These are phyloP conservation scores for Danielia reshetovae DNA, from an alignment of 805 yeast species.

Conservation along the genomic window DNA sequence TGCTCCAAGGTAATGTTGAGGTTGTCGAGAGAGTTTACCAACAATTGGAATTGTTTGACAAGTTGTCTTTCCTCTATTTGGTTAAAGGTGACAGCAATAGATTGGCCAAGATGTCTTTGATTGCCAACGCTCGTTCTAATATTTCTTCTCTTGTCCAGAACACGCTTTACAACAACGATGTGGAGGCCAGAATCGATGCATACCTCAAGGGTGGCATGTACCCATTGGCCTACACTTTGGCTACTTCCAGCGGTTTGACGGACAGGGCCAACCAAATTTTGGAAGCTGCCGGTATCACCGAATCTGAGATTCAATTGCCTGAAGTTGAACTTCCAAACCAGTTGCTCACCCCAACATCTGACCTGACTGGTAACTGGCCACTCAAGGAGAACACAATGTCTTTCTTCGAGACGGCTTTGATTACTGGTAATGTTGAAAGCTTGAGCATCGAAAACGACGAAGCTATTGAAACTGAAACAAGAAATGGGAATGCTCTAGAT, in stretches of 20 bases:
- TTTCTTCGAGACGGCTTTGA: constrained; percentile 78
- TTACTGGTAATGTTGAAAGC: constrained; percentile 68
- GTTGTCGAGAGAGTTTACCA: constrained; percentile 86
- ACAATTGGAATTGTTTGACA: constrained; percentile 80
- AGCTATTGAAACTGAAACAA: neutral
- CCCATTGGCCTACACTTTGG: constrained; percentile 90
- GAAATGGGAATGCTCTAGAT: constrained; percentile 12
- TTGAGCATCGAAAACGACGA: constrained; percentile 45
- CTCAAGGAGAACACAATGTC: constrained; percentile 66
- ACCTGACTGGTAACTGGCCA: constrained; percentile 75
- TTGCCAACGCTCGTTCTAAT: constrained; percentile 87
- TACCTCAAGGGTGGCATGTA: constrained; percentile 74
- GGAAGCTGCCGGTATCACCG: constrained; percentile 62
- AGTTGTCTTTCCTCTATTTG: constrained; percentile 83
- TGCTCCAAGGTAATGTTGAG: constrained; percentile 82
- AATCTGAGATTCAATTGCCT: constrained; percentile 63
- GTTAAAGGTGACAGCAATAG: constrained; percentile 76
- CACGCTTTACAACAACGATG: constrained; percentile 70
- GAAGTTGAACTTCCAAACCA: constrained; percentile 39
- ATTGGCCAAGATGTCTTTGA: constrained; percentile 77
- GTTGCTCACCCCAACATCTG: constrained; percentile 46
- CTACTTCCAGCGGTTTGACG: constrained; percentile 78
- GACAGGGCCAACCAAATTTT: constrained; percentile 71
- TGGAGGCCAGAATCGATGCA: constrained; percentile 68
- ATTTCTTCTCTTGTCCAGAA: constrained; percentile 76